Base-by-base conservation (phyloP, 768 basidiomycete species). In the Gloeophyllum trabeum region DNA sequence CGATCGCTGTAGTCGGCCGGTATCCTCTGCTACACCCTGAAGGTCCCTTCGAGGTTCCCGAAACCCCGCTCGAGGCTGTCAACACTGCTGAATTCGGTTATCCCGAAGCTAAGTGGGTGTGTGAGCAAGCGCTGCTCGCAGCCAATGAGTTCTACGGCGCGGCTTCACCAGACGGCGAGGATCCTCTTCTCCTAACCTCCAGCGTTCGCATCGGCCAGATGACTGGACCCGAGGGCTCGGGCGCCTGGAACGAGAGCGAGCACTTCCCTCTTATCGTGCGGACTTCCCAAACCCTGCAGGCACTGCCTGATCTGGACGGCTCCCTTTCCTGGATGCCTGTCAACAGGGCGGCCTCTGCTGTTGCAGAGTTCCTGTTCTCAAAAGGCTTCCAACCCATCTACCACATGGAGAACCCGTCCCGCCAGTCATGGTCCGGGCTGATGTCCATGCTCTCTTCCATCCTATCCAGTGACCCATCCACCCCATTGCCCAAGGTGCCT, bases 31-130 rank as follows among this genome's bases (percentile, higher is more conserved):
- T 57, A 13, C 50, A 59, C 35, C 41, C 58, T 5, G 36, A 54
- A 4, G 57, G 55, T 1, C 54, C 60, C 1, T 43, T 49, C 24
- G 55, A 59, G 32, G 54, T 63, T 13, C 63, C 63, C 13, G 62
- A 65, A 45, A 49, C 37, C 10, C 45, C 51, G n/a, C 49, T 63
- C 16, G 55, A 53, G 19, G 55, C 61, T 4, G 43, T 34, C 1
- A 50, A 54, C 24, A 52, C 54, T 4, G 51, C 54, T 6, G 48
- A 55, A 24, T 55, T 60, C 30, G 60, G 60, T 10, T 61, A 61
- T 40, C 54, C 58, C 3, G 59, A 61, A 49, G 57, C 59, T n/a
- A 66, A 66, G 43, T 65, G 61, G 61, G 62, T 65, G 7, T 61
- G 60, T 28, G 64, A 66, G 42, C 46, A 53, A 19, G 42, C 65